phyloP scores from a whole-genome alignment of 1,284 basidiomycete genomes.

The Ceratobasidium sp. region DNA sequence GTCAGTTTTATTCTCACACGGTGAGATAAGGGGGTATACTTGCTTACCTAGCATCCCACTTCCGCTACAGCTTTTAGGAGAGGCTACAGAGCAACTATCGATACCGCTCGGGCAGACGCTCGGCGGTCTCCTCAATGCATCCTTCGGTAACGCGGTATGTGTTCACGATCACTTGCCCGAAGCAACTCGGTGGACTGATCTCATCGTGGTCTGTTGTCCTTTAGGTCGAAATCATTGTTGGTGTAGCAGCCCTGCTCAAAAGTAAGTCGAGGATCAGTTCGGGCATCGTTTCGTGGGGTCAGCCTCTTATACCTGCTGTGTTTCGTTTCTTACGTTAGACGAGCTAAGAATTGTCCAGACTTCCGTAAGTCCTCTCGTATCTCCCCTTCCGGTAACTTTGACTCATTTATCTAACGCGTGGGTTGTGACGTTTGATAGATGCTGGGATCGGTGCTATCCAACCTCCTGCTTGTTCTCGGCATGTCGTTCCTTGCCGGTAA shows the following conservation, averaged over 20 bases:
- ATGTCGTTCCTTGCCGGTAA: slow-evolving; percentile 85
- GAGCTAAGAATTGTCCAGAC: slow-evolving; percentile 89
- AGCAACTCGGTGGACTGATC: too few relatives aligned
- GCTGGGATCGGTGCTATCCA: slow-evolving; percentile 88
- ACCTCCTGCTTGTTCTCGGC: slow-evolving; percentile 86
- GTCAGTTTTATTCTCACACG: slow-evolving; percentile 55
- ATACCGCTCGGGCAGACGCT: slow-evolving; percentile 82
- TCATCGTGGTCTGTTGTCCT: not conserved
- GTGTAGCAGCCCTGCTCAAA: slow-evolving; percentile 84
- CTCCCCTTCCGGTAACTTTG: not conserved
- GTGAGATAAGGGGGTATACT: slow-evolving; percentile 19
- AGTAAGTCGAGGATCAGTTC: slow-evolving; percentile 58
- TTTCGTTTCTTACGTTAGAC: slow-evolving; percentile 56
- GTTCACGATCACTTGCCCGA: not conserved
- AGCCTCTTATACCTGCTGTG: slow-evolving; percentile 23
- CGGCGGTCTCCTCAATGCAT: slow-evolving; percentile 87
- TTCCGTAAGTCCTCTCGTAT: slow-evolving; percentile 62
- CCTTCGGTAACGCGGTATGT: slow-evolving; percentile 74
- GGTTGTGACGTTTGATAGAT: slow-evolving; percentile 59
- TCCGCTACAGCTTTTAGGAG: slow-evolving; percentile 76
- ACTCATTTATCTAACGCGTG: slow-evolving; percentile 35
- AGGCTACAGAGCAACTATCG: slow-evolving; percentile 88
- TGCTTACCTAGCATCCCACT: not conserved
- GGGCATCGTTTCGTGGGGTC: not conserved
- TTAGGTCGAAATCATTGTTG: slow-evolving; percentile 81